Base-by-base conservation (phyloP, 2,329 filamentous ascomycete species). In the Neonectria punicea region DNA sequence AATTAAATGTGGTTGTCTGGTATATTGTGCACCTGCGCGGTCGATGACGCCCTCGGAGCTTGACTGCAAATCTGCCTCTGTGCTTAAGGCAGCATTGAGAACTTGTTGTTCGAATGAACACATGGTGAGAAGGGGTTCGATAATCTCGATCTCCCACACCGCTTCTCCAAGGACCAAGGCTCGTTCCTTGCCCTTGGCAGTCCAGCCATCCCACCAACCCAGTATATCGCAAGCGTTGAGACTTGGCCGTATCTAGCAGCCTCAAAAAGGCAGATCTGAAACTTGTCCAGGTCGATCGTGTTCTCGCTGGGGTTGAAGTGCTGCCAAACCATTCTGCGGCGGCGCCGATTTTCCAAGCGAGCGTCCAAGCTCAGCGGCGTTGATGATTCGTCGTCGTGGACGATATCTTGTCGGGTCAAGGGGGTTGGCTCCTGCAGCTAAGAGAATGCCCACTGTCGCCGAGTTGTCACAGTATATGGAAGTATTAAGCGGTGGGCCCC, bases 151-250 rank as follows among this genome's bases (percentile, higher is more conserved):
- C 11, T 67, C 60, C 69, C 70, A 74, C 32, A 43, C 25, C 1
- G 49, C 3, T 25, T 60, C 58, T n/a, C 67, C 68, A 7, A 46
- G 46, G 14, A 34, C 13, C 1, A 72, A 53, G 8, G 71, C 73
- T 2, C 54, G 4, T 10, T 46, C 28, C 32, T 49, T 61, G 30
- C 51, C 39, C 16, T 50, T 58, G 2, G 62, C n/a, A 1, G 62
- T 49, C 68, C 69, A 73, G 25, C 69, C 63, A 14, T 66, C 61
- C 54, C 61, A 67, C 61, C 64, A 70, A 30, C 39, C 56, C n/a
- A 70, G 18, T 5, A 72, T 39, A 32, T 71, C 66, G 55, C 30
- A 20, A 73, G 61, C 20, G 68, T 63, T 13, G 61, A 36, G 10
- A 61, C 39, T 36, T 74, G 68, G 1, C 69, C 69, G 46, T 68